phyloP scores from a whole-genome alignment of 306 rosid species.

The Prunus persica region Prunus_persica_NCBIv2 NC_034011.1:18856501-18857000 shows the following conservation, averaged over 20 bases:
- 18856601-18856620: neutral
- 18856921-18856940: constrained; percentile 15
- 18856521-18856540: constrained; percentile 85
- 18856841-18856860: constrained; percentile 67
- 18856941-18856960: constrained; percentile 15
- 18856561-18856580: neutral
- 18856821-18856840: constrained; percentile 94
- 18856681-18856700: neutral
- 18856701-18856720: neutral
- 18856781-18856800: constrained; percentile 95
- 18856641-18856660: neutral
- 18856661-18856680: neutral
- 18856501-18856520: constrained; percentile 61
- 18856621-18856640: neutral
- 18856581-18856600: neutral
- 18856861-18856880: constrained; percentile 12
- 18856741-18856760: constrained; percentile 61
- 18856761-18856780: constrained; percentile 94
- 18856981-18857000: constrained; percentile 90
- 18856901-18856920: neutral
- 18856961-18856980: constrained; percentile 64
- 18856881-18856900: neutral
- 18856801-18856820: constrained; percentile 94
- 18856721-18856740: neutral
- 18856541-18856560: constrained; percentile 18